These are phyloP conservation scores for Lepidium didymum DNA, from an alignment of 345 rosid genomes.

Conservation along the genomic window DNA sequence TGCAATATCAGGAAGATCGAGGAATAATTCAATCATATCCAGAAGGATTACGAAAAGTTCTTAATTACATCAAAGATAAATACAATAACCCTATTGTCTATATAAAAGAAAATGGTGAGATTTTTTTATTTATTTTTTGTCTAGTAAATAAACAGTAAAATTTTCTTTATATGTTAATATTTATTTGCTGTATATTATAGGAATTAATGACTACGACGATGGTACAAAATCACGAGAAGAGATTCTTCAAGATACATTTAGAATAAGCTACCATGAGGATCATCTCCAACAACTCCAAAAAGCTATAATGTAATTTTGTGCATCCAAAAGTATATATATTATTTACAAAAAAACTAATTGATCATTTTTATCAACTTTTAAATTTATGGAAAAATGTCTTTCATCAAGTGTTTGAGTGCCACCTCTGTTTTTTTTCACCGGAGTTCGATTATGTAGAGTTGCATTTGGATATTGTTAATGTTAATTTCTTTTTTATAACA, in stretches of 20 bases:
- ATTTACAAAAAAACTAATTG: too few relatives aligned
- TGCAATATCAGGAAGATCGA: not conserved
- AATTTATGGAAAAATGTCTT: too few relatives aligned
- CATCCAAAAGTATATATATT: too few relatives aligned
- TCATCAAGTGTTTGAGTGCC: too few relatives aligned
- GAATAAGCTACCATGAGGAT: slow-evolving; percentile 12
- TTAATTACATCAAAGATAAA: slow-evolving; percentile 28
- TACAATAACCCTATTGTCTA: slow-evolving; percentile 38
- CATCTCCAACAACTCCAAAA: slow-evolving; percentile 25
- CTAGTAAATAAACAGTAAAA: too few relatives aligned
- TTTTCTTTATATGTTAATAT: too few relatives aligned
- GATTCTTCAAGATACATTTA: slow-evolving; percentile 15
- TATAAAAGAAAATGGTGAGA: slow-evolving; percentile 46
- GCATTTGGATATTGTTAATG: too few relatives aligned
- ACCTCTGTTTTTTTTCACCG: too few relatives aligned
- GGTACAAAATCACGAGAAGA: slow-evolving; percentile 17
- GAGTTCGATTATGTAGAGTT: too few relatives aligned
- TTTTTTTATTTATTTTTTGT: not conserved
- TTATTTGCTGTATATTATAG: too few relatives aligned
- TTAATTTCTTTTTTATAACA: not conserved
- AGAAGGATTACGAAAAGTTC: slow-evolving; percentile 12
- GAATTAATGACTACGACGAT: not conserved
- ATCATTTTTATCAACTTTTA: too few relatives aligned
- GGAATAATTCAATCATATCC: not conserved
- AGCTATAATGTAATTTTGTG: slow-evolving; percentile 16